Conservation (phyloP, 208 protist genomes). For the Wallacemonas sp. region DNA sequence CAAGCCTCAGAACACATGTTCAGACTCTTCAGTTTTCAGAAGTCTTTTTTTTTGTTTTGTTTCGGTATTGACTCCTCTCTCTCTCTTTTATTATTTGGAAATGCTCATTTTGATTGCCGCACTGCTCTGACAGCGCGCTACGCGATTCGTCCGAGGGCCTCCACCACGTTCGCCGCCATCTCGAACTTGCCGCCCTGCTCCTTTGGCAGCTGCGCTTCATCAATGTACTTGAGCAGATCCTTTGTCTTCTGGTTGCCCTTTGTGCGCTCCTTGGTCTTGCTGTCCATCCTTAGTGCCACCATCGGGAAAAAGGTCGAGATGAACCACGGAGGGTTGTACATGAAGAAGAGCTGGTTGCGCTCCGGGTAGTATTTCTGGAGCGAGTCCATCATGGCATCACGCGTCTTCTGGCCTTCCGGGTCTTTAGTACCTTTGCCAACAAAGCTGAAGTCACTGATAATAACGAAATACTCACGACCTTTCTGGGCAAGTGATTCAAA, state of each 20-base stretch:
- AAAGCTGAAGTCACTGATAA: conserved; percentile 36
- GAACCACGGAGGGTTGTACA: conserved; percentile 42
- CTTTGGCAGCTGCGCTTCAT: conserved; percentile 15
- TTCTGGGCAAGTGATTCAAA: conserved; percentile 23
- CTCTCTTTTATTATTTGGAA: background rate
- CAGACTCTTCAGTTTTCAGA: too few relatives aligned
- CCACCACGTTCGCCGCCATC: conserved; percentile 16
- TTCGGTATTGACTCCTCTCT: too few relatives aligned
- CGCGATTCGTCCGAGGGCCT: background rate
- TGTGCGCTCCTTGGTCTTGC: conserved; percentile 25
- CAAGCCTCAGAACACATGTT: too few relatives aligned
- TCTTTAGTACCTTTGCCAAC: conserved; percentile 36
- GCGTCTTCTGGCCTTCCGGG: conserved; percentile 16
- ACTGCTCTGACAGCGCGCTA: conserved; percentile 9
- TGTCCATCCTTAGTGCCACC: conserved; percentile 26
- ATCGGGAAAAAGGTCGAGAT: conserved; percentile 20
- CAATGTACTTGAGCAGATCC: conserved; percentile 28
- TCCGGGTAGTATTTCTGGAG: conserved; percentile 43
- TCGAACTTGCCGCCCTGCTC: conserved; percentile 29
- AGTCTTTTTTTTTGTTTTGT: too few relatives aligned
- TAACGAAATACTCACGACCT: conserved; percentile 26
- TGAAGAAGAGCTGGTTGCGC: conserved; percentile 19
- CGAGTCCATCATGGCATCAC: conserved; percentile 32
- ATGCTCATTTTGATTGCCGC: background rate
- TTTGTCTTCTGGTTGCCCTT: conserved; percentile 22